phyloP scores from a whole-genome alignment of 306 rosid genomes.

The Quercus alba region DNA sequence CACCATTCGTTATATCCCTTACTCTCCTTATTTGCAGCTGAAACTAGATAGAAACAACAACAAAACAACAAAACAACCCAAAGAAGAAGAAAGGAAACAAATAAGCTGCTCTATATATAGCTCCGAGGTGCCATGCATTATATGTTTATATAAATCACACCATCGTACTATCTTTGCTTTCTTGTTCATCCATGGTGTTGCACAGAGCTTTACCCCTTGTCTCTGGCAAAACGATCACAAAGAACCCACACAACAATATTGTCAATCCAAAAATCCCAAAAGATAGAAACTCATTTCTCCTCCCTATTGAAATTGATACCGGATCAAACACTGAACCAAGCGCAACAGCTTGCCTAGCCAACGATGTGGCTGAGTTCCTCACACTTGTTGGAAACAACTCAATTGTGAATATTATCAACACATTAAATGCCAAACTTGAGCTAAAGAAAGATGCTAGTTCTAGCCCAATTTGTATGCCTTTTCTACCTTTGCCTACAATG shows the following conservation, averaged over 20 bases:
- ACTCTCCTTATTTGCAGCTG: too few relatives aligned
- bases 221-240: constrained; percentile 21
- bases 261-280: constrained; percentile 25
- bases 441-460: constrained; percentile 35
- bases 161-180: constrained; percentile 8
- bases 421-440: constrained; percentile 18
- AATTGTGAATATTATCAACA: constrained; percentile 28
- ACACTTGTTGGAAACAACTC: constrained; percentile 50
- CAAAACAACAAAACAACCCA: too few relatives aligned
- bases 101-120: too few relatives aligned
- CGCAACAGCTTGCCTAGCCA: constrained; percentile 35
- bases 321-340: constrained; percentile 31
- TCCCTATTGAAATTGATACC: constrained; percentile 24
- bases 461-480: constrained; percentile 11
- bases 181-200: constrained; percentile 42
- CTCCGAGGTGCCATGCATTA: too few relatives aligned
- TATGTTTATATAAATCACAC: too few relatives aligned
- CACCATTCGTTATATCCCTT: too few relatives aligned
- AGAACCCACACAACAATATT: constrained; percentile 11
- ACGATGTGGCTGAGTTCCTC: constrained; percentile 40
- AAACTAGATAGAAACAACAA: too few relatives aligned
- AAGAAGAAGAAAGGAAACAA: too few relatives aligned
- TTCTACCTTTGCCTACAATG: background rate
- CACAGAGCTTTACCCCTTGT: constrained; percentile 26
- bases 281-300: constrained; percentile 20